Percentiles rank a stretch among this genome's conserved stretches.
These are phyloP conservation scores for Neopestalotiopsis rosae DNA, from an alignment of 2,329 filamentous ascomycete species.

Conservation along the genomic window DNA sequence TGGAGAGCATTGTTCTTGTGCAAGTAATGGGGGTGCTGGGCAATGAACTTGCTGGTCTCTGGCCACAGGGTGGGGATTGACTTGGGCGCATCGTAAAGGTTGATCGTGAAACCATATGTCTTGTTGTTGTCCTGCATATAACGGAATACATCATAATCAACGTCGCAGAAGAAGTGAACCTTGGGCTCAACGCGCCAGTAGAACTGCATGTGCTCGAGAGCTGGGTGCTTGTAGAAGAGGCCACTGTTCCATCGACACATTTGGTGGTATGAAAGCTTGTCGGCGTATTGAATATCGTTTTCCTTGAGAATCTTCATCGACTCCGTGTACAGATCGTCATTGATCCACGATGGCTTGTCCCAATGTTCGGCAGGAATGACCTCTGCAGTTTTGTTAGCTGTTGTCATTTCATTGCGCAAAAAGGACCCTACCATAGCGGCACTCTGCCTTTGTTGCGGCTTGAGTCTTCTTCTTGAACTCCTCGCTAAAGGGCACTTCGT, in stretches of 20 bases:
- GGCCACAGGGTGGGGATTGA: conserved; percentile 92
- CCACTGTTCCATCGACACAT: conserved; percentile 99
- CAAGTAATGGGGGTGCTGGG: conserved; percentile 81
- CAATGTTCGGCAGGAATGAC: conserved; percentile 94
- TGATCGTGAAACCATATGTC: conserved; percentile 98
- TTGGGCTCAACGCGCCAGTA: conserved; percentile 99
- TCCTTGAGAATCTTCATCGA: conserved; percentile 83
- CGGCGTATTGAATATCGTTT: conserved; percentile 87
- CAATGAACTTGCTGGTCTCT: conserved; percentile 90
- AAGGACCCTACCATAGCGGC: conserved; percentile 71
- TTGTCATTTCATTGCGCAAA: neutral
- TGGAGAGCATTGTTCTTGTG: conserved; percentile 83
- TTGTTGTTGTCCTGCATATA: conserved; percentile 99
- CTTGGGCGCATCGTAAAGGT: conserved; percentile 88
- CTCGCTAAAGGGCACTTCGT: conserved; percentile 89
- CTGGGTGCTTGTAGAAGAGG: conserved; percentile 96
- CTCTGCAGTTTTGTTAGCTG: conserved; percentile 55
- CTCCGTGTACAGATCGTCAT: conserved; percentile 82
- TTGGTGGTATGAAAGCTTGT: conserved; percentile 90
- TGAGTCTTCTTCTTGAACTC: conserved; percentile 88
- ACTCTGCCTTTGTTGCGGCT: conserved; percentile 86
- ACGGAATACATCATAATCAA: conserved; percentile 97
- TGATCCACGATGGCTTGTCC: conserved; percentile 91
- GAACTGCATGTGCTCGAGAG: conserved; percentile 80
- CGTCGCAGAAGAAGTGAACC: conserved; percentile 98